Base-by-base conservation (phyloP, 2,329 filamentous ascomycete species). In the Emmonsia crescens region DNA sequence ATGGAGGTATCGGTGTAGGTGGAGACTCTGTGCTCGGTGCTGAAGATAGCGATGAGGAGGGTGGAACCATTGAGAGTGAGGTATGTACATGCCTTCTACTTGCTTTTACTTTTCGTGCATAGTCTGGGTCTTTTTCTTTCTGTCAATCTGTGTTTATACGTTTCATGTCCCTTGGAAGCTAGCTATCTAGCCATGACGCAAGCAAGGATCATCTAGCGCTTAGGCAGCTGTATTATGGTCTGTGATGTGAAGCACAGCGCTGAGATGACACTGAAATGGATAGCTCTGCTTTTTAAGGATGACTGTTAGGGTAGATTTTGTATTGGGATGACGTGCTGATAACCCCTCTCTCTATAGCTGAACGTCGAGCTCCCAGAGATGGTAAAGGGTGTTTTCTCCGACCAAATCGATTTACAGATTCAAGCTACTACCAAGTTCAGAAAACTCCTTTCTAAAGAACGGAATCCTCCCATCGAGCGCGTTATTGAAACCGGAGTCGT, bases 401-500 rank as follows among this genome's bases (percentile, higher is more conserved):
- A 99, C 67, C 91, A 97, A 79, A 96, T 99, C 78, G 94, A 99
- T 74, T 85, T 89, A 69, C 94, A 99, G 79, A 99, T 99, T 70
- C 87, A 93, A 78, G 91, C 93, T 62, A 99, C 94, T 33, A 99
- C 94, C 69, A 96, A 96, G 78, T 99, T 99, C 83, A 84, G 94
- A 75, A 99, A 99, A 83, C 85, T 99, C 49, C 82, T 99, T 33
- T 96, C 91, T 68, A 99, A 99, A 81, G 94, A 99, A 82, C 90
- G 94, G 74, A 99, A 99, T 81, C 94, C 94, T 55, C 94, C 94
- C 54, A 99, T 99, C 75, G 94, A 99, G 81, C 91, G 95, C 75
- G 94, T 99, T 69, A 99, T 99, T 78, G 96, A 97, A 84, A 97
- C 94, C 63, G 94, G 94, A 72, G 94, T 99, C 66, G 94, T 99